Conservation (phyloP, 2,329 filamentous ascomycete species). For the Amylocarpus encephaloides region DNA sequence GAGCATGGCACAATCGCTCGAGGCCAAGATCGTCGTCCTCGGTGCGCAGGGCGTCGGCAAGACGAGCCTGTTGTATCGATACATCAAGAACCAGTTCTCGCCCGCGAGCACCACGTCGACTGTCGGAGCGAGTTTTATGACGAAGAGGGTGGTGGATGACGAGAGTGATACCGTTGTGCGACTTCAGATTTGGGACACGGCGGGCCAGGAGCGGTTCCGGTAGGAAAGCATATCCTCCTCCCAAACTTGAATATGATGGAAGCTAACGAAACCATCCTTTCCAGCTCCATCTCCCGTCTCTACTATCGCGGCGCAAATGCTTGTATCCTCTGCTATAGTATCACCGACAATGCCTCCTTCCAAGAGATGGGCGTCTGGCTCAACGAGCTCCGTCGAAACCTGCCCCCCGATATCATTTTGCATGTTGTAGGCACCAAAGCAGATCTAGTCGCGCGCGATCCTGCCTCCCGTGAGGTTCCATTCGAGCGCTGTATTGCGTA, state of each 20-base stretch:
- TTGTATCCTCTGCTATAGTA: slow-evolving; percentile 90
- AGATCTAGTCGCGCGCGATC: slow-evolving; percentile 83
- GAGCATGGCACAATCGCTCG: slow-evolving; percentile 48
- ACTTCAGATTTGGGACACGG: slow-evolving; percentile 95
- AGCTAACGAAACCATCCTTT: slow-evolving; percentile 1
- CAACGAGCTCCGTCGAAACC: slow-evolving; percentile 72
- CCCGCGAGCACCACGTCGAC: slow-evolving; percentile 46
- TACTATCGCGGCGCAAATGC: slow-evolving; percentile 96
- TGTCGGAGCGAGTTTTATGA: slow-evolving; percentile 74
- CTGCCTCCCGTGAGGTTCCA: slow-evolving; percentile 71
- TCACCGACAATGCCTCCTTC: slow-evolving; percentile 80
- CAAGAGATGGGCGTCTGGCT: slow-evolving; percentile 91
- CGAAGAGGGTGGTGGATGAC: slow-evolving; percentile 72
- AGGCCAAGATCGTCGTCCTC: slow-evolving; percentile 79
- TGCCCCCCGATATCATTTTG: slow-evolving; percentile 66
- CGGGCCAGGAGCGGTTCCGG: slow-evolving; percentile 91
- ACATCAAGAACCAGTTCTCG: slow-evolving; percentile 34
- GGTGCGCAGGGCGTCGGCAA: slow-evolving; percentile 76
- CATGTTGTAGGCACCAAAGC: slow-evolving; percentile 95
- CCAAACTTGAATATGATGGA: not conserved
- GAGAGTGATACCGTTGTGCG: slow-evolving; percentile 82
- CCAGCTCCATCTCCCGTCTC: slow-evolving; percentile 73
- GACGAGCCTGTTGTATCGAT: slow-evolving; percentile 70
- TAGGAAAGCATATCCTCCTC: slow-evolving; percentile 10
- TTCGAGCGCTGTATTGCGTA: slow-evolving; percentile 96